Evolutionary conservation across 169 alveolate genomes (phyloP), one percentile per base, ranked within the genome.

Genomic region (Condylostoma magnum): DNA sequence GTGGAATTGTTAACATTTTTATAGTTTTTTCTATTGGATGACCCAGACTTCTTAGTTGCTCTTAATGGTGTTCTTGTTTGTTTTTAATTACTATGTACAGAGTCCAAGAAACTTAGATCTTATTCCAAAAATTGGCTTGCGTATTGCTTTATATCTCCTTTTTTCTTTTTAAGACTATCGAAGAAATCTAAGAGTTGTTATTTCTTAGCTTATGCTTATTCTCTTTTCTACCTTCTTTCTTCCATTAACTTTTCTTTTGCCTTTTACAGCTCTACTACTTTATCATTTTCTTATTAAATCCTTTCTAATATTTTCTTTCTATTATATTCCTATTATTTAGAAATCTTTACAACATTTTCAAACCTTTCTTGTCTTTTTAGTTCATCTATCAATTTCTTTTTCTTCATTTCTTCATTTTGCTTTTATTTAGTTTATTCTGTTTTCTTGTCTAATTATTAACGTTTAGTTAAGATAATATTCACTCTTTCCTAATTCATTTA

Each of bases 311-410:
- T 43, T 52, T 83, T 38, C 22, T 71, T 37, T 70, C 82, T 82
- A 46, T 86, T 69, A 58, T 78, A 82, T 27, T 83, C 86, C 44
- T 80, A 48, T 44, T 73, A 77, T 54, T 58, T 82, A 34, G 73
- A 51, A 10, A 86, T 86, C 31, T 86, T 55, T 48, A 68, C 76
- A 10, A 86, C 90, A 38, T 75, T 83, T 38, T 86, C 90, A 46
- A 34, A 28, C 69, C 76, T 79, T 15, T 86, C 93, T 15, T 54
- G 30, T 65, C 89, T 56, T 67, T 86, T 86, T 25, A 83, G 38
- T n/a, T 70, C 55, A 34, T 83, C 89, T 27, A 53, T 43, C 41
- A 83, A 84, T 41, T 79, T 69, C 53, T 80, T 86, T n/a, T 71
- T 68, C 44, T 63, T 54, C 3, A 82, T 5, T 38, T 69, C 48